phyloP scores from a whole-genome alignment of 495 filamentous ascomycete genomes.

The Daldinia loculata region DNA sequence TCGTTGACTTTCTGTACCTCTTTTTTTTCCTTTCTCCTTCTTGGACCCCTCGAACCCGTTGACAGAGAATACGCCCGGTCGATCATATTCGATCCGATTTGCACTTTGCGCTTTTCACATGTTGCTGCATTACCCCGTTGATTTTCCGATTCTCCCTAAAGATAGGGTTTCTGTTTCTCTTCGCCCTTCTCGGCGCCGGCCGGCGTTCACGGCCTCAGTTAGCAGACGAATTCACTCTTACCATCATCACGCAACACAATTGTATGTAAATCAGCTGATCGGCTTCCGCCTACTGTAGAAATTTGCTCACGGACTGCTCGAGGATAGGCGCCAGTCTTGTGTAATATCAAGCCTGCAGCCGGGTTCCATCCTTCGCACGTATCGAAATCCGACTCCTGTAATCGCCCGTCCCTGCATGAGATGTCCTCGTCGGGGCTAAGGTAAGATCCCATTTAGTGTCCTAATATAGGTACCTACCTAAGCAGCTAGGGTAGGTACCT shows the following conservation, averaged over 20 bases:
- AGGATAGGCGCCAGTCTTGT: slow-evolving; percentile 22
- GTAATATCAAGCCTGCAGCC: slow-evolving; percentile 26
- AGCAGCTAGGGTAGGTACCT: too few species aligned
- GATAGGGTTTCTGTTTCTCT: slow-evolving; percentile 1
- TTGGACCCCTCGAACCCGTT: slow-evolving; percentile 29
- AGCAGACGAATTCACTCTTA: slow-evolving; percentile 21
- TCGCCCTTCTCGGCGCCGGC: slow-evolving; percentile 18
- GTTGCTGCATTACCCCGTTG: slow-evolving; percentile 33
- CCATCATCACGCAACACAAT: slow-evolving; percentile 38
- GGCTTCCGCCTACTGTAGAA: slow-evolving; percentile 34
- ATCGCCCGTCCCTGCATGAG: slow-evolving; percentile 40
- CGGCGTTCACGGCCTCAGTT: slow-evolving; percentile 10
- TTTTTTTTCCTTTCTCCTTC: not conserved
- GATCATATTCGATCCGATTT: slow-evolving; percentile 41
- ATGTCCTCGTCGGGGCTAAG: slow-evolving; percentile 23
- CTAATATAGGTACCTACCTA: slow-evolving; percentile 1
- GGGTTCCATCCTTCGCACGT: slow-evolving; percentile 37
- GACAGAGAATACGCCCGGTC: slow-evolving; percentile 36
- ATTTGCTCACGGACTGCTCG: slow-evolving; percentile 18
- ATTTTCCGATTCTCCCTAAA: slow-evolving; percentile 17
- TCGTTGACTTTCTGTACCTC: not conserved
- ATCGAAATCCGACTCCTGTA: slow-evolving; percentile 35
- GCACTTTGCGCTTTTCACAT: slow-evolving; percentile 38
- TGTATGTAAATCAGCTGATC: slow-evolving; percentile 37
- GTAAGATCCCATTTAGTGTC: slow-evolving; percentile 7